Conservation (phyloP, 257 asterid genomes). For the Solanum tarijense region DNA sequence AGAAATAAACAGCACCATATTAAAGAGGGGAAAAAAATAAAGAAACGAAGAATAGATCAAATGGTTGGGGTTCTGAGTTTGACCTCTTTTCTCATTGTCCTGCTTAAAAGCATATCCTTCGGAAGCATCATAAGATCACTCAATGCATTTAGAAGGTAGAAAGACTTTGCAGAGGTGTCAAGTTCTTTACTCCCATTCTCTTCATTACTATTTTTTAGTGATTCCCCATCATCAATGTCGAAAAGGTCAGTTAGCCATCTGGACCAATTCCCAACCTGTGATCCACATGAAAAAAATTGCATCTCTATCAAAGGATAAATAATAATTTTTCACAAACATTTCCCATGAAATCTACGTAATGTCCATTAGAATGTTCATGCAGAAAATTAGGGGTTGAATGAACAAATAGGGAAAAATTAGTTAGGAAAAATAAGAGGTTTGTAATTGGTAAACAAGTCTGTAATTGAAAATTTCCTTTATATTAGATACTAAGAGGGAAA, state of each 20-base stretch:
- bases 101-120: constrained; percentile 67
- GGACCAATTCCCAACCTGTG: constrained; percentile 12
- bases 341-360: neutral
- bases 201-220: constrained; percentile 6
- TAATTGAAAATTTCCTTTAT: neutral
- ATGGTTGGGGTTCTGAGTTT: neutral
- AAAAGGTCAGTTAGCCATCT: constrained; percentile 12
- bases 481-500: neutral
- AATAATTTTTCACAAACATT: neutral
- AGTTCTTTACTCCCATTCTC: constrained; percentile 22
- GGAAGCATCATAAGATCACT: constrained; percentile 98
- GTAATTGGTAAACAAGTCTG: neutral
- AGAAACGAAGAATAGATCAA: neutral
- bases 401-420: neutral
- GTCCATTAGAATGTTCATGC: neutral
- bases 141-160: constrained; percentile 63
- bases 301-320: neutral
- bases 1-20: constrained; percentile 3
- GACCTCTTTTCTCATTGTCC: constrained; percentile 66
- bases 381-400: neutral
- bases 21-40: neutral
- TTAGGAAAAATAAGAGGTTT: neutral
- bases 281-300: neutral
- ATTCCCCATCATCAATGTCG: constrained; percentile 10
- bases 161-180: constrained; percentile 42